These are phyloP conservation scores for Arabidopsis hybrid DNA, from an alignment of 441 rosid species.

Conservation along the genomic window DNA sequence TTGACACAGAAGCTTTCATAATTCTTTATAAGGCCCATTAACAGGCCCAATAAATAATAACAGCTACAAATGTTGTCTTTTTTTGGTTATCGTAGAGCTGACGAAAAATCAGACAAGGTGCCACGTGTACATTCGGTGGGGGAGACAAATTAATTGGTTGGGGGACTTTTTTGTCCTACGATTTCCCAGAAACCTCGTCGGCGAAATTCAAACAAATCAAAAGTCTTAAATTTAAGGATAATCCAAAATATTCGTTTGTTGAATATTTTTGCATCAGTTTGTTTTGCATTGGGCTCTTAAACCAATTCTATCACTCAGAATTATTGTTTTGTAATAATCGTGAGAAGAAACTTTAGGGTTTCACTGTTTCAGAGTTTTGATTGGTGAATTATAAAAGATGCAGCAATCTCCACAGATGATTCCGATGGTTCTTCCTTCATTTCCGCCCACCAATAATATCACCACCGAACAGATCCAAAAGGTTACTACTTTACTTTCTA, in stretches of 20 bases:
- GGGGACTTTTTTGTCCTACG: constrained; percentile 20
- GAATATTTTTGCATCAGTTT: neutral
- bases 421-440: constrained; percentile 71
- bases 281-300: constrained; percentile 15
- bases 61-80: neutral
- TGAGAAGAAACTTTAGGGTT: constrained; percentile 26
- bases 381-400: constrained; percentile 53
- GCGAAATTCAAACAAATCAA: constrained; percentile 39
- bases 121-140: constrained; percentile 39
- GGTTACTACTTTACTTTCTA: constrained; percentile 48
- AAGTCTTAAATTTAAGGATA: constrained; percentile 30
- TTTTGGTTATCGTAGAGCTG: neutral
- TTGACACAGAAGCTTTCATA: neutral
- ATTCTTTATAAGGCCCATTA: neutral
- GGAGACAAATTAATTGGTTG: constrained; percentile 1
- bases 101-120: constrained; percentile 23
- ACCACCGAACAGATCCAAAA: constrained; percentile 99
- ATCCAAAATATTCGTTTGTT: constrained; percentile 24
- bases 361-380: constrained; percentile 27
- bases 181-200: constrained; percentile 30
- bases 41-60: neutral
- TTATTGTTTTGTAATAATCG: neutral
- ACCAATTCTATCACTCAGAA: neutral
- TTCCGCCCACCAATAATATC: constrained; percentile 68
- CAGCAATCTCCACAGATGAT: constrained; percentile 94